Evolutionary conservation across 1,284 basidiomycete species (phyloP).

Genomic region (Fomes fomentarius): DNA sequence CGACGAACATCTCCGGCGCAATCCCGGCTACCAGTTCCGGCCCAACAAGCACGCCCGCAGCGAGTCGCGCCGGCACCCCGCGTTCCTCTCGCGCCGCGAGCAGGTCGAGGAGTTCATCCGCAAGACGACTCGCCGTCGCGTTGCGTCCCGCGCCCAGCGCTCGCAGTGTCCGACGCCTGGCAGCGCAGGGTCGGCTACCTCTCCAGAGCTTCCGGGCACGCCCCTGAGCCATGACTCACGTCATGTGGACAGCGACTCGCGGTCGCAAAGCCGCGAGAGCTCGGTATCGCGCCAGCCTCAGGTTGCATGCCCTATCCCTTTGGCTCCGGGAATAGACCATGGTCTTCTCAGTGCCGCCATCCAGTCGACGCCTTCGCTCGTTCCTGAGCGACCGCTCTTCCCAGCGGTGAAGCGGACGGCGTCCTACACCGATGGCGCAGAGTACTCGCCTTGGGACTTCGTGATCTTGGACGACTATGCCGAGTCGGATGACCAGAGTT

Average conservation of each 20-base stretch:
- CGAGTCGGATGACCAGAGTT: constrained; percentile 20
- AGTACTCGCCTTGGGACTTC: constrained; percentile 16
- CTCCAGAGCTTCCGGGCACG: constrained; percentile 26
- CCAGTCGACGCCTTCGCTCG: constrained; percentile 10
- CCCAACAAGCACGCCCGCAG: constrained; percentile 37
- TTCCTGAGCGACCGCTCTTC: constrained; percentile 11
- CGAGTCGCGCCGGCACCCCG: constrained; percentile 15
- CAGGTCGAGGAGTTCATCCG: constrained; percentile 30
- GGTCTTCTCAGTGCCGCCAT: constrained; percentile 2
- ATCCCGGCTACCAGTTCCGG: constrained; percentile 67
- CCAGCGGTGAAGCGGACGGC: constrained; percentile 8
- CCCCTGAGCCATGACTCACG: constrained; percentile 10
- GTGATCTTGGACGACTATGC: constrained; percentile 16
- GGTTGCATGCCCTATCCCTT: constrained; percentile 6
- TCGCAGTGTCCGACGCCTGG: constrained; percentile 16
- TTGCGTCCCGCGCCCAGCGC: not conserved
- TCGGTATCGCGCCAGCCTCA: constrained; percentile 14
- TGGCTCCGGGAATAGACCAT: constrained; percentile 5
- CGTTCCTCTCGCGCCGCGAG: constrained; percentile 27
- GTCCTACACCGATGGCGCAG: constrained; percentile 13
- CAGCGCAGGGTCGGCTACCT: constrained; percentile 20
- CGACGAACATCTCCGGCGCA: constrained; percentile 49
- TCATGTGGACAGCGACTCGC: constrained; percentile 1
- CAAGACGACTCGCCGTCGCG: constrained; percentile 12
- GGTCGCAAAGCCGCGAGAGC: constrained; percentile 14